Base-by-base conservation (phyloP, 2,329 filamentous ascomycete species). In the Fusarium sp. region DNA sequence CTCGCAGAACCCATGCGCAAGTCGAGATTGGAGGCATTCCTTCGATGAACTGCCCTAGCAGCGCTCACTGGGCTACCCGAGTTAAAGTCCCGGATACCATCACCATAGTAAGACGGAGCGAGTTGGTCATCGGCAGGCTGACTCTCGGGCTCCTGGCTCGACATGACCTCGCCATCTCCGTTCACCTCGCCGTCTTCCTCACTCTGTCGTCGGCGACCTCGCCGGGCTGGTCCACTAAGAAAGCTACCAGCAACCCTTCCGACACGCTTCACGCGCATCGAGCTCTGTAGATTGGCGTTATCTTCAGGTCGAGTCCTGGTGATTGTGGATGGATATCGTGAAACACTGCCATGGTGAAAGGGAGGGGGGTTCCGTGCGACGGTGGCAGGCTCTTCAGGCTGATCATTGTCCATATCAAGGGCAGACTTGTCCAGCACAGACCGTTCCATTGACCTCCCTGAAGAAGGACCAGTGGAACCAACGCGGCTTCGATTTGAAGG, bases 211-310 rank as follows among this genome's bases (percentile, higher is more conserved):
- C 91, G 87, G 70, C 93, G 89, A 30, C 94, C 94, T 75, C 95
- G 88, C 64, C 94, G 90, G 22, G 94, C 93, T 32, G 94, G 94
- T 1, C 93, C 94, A 75, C 93, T 95, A 25, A 97, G 85, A 74
- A 96, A 95, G 69, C 90, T 93, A 1, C 94, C 94, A 3, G 92
- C 90, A 9, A 93, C 87, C 81, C 94, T 94, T 17, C 92, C 92
- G 15, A 94, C 90, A 70, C 94, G 88, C 83, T 95, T 96, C 68
- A 95, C 86, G 6, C 94, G 90, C 87, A 95, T 90, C 0, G 94
- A 95, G 76, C 92, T 92, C 69, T 94, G 93, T 2, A 90, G 84
- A 15, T 90, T 91, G 37, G 85, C 83, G 37, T 93, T 91, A 27
- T 95, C 92, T 4, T 90, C 90, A 59, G 87, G 86, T 38, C 87